Evolutionary conservation across 768 basidiomycete species (phyloP), one percentile per base, ranked within the genome.

Genomic region (Lactarius indigo): DNA sequence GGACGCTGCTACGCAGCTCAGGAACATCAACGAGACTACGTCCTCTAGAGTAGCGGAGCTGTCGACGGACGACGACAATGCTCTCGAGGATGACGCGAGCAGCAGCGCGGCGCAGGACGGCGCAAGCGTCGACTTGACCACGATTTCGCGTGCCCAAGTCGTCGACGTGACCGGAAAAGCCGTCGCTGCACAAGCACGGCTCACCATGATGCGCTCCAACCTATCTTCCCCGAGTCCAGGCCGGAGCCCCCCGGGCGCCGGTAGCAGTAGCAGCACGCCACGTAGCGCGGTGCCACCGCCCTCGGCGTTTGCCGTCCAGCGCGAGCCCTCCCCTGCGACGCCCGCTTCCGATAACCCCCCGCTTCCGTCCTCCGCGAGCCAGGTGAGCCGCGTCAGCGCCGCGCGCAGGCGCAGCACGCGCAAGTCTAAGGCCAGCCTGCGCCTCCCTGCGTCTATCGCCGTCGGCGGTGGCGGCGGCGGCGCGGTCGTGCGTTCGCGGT

Each of bases 371-470:
- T 26, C n/a, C 2, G 28, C 73, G 17, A 81, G 78, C 59, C 73
- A 79, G 37, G 31, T 73, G 39, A 79, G 80, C 42, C 79, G 82
- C 9, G 80, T 92, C 3, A 81, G 82, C 5, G 87, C 91, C 5
- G 91, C 91, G 1, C 83, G 84, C 64, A 83, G 78, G 65, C 83
- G 90, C 47, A 89, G 87, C 73, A 79, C 80, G 52, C 81, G 88
- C 1, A 80, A 84, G 9, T 90, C 89, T 5, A 85, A 87, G 69
- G 82, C 85, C 28, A 90, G 88, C 72, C 76, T 92, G 9, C 84
- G 90, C 1, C 77, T 91, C 28, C 87, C 65, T 12, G 23, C 85
- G 0, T 26, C 52, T 26, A 58, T 61, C 9, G 31, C 68, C 20
- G 37, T 17, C n/a, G 47, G n/a, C 10, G 15, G 20, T 5, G 18